A percentile compares a stretch with the other conserved stretches of the same genome.
These are phyloP conservation scores for Hypomontagnella submonticulosa DNA, from an alignment of 495 filamentous ascomycete genomes.

Conservation along the genomic window DNA sequence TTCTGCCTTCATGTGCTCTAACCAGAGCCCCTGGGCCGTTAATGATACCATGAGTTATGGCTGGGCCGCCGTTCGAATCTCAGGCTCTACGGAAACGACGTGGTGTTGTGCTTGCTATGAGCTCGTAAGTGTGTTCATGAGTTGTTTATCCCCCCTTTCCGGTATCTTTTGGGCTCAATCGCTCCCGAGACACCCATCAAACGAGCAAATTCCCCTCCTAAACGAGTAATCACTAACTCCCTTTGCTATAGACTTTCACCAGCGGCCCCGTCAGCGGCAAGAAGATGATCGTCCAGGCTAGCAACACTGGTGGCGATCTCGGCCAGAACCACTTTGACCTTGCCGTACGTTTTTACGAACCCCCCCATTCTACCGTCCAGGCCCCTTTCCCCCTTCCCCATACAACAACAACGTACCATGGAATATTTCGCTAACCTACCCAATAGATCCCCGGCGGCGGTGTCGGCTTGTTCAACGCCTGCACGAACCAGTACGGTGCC, in stretches of 20 bases:
- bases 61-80: constrained; percentile 69
- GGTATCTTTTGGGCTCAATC: too few relatives aligned
- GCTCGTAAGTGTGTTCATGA: too few relatives aligned
- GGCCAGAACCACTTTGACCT: constrained; percentile 71
- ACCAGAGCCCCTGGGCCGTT: constrained; percentile 72
- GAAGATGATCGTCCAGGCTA: constrained; percentile 75
- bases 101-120: constrained; percentile 79
- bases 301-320: constrained; percentile 72
- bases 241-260: too few relatives aligned
- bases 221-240: too few relatives aligned
- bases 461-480: constrained; percentile 72
- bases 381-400: constrained; percentile 56
- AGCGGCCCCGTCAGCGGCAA: constrained; percentile 65
- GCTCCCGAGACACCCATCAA: too few relatives aligned
- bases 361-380: not conserved
- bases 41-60: constrained; percentile 67
- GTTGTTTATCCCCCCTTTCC: too few relatives aligned
- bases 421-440: constrained; percentile 4
- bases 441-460: constrained; percentile 72
- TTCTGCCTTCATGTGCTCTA: constrained; percentile 69
- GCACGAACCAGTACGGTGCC: constrained; percentile 69
- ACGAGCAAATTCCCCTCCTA: too few relatives aligned
- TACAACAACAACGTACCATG: not conserved
- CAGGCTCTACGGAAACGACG: constrained; percentile 60
- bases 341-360: constrained; percentile 53